phyloP scores from a whole-genome alignment of 306 rosid genomes.

The Lablab purpureus region DNA sequence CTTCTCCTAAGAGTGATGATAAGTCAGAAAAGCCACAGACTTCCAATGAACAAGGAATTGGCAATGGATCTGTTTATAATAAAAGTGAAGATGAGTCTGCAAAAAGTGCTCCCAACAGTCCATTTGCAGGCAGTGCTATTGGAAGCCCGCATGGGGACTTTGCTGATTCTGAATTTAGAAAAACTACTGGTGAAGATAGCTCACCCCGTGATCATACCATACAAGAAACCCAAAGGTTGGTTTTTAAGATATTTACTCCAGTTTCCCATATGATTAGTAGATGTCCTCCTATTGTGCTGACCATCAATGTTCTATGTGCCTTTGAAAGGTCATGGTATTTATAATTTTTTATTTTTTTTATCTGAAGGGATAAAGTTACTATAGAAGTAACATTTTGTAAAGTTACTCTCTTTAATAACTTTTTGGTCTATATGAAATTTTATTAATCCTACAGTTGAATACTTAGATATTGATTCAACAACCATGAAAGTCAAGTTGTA shows the following conservation, averaged over 20 bases:
- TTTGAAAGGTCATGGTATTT: conserved; percentile 17
- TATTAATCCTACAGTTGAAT: background rate
- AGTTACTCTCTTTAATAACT: background rate
- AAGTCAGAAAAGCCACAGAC: conserved; percentile 62
- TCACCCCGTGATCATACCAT: conserved; percentile 65
- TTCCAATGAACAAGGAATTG: conserved; percentile 66
- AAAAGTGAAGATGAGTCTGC: conserved; percentile 67
- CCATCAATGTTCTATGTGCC: conserved; percentile 19
- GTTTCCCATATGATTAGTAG: conserved; percentile 33
- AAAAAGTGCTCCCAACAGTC: conserved; percentile 81
- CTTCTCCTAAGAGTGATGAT: conserved; percentile 61
- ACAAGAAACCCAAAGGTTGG: conserved; percentile 72
- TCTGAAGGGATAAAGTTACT: background rate
- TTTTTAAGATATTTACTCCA: conserved; percentile 30
- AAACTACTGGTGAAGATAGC: conserved; percentile 61
- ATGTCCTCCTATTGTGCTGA: conserved; percentile 15
- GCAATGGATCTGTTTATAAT: conserved; percentile 71
- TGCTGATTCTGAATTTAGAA: conserved; percentile 64
- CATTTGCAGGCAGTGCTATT: conserved; percentile 69
- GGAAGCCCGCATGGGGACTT: conserved; percentile 79
- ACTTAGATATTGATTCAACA: background rate
- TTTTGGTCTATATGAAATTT: background rate
- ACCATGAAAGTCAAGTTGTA: background rate
- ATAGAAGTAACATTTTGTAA: background rate
- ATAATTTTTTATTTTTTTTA: background rate